Evolutionary conservation across 352 stramenopile species (phyloP).

Genomic region (Phytophthora aleatoria): DNA sequence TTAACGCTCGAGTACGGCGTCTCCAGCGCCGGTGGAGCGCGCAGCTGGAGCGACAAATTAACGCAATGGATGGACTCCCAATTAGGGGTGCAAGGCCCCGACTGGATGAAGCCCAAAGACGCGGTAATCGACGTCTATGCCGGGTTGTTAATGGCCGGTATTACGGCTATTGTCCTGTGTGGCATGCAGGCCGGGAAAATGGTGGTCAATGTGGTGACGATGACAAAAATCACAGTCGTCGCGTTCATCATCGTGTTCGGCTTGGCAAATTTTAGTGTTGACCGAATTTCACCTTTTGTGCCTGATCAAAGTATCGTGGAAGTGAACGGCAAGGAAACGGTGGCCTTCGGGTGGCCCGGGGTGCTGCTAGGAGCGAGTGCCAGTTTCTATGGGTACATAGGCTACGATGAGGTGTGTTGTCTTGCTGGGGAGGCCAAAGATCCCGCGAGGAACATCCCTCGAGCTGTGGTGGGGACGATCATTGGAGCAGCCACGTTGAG

Average conservation of each 20-base stretch:
- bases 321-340: conserved; percentile 32
- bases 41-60: conserved; percentile 95
- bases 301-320: conserved; percentile 37
- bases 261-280: conserved; percentile 76
- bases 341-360: conserved; percentile 72
- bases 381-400: conserved; percentile 97
- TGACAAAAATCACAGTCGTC: conserved; percentile 91
- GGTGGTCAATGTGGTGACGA: conserved; percentile 91
- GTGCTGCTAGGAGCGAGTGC: conserved; percentile 91
- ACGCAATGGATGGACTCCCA: conserved; percentile 76
- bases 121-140: conserved; percentile 73
- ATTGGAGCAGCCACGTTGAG: conserved; percentile 79
- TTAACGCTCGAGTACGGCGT: conserved; percentile 95
- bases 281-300: conserved; percentile 90
- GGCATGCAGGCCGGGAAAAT: conserved; percentile 90
- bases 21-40: conserved; percentile 89
- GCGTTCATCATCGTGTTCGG: conserved; percentile 93
- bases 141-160: conserved; percentile 75
- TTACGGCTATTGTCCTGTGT: conserved; percentile 70
- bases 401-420: conserved; percentile 97
- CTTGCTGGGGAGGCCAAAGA: conserved; percentile 90
- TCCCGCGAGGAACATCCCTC: conserved; percentile 85
- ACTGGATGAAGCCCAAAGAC: conserved; percentile 74
- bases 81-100: conserved; percentile 44
- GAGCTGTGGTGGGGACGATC: conserved; percentile 91